Evolutionary conservation across 1,139 yeast species (phyloP).

Genomic region (Candida albicans): DNA sequence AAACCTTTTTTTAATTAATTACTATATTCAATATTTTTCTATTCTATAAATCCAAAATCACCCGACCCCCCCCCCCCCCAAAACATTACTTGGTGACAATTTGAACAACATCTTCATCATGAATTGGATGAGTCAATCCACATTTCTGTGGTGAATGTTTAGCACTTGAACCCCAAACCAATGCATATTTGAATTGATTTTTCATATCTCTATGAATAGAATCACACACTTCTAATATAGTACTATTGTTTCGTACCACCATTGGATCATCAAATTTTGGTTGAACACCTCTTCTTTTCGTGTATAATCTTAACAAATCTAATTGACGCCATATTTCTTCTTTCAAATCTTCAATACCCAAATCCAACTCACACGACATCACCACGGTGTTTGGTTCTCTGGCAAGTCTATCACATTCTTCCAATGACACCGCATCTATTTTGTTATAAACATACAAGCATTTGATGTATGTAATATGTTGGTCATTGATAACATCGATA

Average conservation of each 20-base stretch:
- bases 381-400: constrained; percentile 90
- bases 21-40: too few species aligned
- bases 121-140: constrained; percentile 78
- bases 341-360: constrained; percentile 84
- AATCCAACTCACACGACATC: constrained; percentile 84
- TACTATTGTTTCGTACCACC: constrained; percentile 79
- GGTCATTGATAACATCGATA: constrained; percentile 86
- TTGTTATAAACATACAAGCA: constrained; percentile 94
- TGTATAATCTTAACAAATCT: constrained; percentile 75
- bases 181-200: constrained; percentile 86
- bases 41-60: too few species aligned
- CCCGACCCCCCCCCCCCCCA: too few species aligned
- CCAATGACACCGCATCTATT: constrained; percentile 91
- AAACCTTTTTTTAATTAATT: too few species aligned
- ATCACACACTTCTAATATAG: constrained; percentile 87
- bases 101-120: constrained; percentile 94
- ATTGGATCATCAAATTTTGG: constrained; percentile 89
- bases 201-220: constrained; percentile 91
- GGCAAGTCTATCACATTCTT: constrained; percentile 90
- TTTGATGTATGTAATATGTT: constrained; percentile 83
- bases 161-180: constrained; percentile 96
- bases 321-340: constrained; percentile 93
- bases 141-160: constrained; percentile 97
- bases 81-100: constrained; percentile 77
- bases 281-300: constrained; percentile 75